phyloP scores from a whole-genome alignment of 1,284 basidiomycete species.

The Inonotus obliquus region DNA sequence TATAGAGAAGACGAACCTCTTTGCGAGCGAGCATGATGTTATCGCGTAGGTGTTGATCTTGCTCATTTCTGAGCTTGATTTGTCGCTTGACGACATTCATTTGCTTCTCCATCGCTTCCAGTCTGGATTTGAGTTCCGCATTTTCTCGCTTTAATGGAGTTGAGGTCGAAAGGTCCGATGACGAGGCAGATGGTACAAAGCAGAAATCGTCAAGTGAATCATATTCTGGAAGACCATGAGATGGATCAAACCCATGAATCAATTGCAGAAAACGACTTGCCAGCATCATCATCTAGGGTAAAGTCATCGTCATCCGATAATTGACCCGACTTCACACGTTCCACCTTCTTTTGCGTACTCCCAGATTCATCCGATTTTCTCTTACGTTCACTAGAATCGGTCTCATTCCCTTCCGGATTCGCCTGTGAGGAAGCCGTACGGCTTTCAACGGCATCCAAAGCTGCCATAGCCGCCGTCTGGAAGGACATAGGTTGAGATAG shows the following conservation, averaged over 20 bases:
- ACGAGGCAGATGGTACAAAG: constrained; percentile 58
- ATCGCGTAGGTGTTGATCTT: constrained; percentile 70
- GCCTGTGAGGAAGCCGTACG: constrained; percentile 26
- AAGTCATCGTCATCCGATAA: constrained; percentile 3
- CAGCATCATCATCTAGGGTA: constrained; percentile 12
- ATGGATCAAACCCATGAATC: neutral
- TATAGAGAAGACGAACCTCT: constrained; percentile 44
- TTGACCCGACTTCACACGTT: neutral
- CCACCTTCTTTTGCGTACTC: constrained; percentile 35
- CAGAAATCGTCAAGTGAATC: constrained; percentile 75
- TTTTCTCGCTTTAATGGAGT: constrained; percentile 63
- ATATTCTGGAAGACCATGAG: constrained; percentile 36
- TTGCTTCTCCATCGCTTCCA: constrained; percentile 50
- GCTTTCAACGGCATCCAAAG: constrained; percentile 28
- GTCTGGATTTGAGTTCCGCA: constrained; percentile 49
- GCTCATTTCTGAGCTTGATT: constrained; percentile 65
- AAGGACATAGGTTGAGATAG: constrained; percentile 83
- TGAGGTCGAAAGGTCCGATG: constrained; percentile 38
- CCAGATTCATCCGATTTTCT: constrained; percentile 18
- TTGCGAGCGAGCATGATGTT: constrained; percentile 74
- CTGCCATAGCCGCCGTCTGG: constrained; percentile 67
- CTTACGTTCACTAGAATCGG: constrained; percentile 26
- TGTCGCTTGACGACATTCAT: constrained; percentile 55
- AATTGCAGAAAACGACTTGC: neutral
- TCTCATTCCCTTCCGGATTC: constrained; percentile 13